Evolutionary conservation across 208 protist genomes (phyloP).

Genomic region (Novymonas esmeraldas): DNA sequence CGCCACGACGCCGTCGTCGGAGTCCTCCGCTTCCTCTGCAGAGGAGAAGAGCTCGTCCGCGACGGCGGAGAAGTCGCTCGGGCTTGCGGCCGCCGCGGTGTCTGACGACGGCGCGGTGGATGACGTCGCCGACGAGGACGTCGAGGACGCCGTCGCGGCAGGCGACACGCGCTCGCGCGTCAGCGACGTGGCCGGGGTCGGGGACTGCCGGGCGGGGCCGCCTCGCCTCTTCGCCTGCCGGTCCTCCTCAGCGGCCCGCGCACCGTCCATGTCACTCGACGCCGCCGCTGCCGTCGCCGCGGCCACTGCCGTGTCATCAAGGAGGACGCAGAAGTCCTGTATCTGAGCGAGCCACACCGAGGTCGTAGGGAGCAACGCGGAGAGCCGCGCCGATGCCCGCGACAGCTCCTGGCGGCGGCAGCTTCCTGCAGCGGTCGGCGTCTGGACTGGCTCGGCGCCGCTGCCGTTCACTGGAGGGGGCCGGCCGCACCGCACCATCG

Average conservation of each 20-base stretch:
- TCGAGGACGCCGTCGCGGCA: neutral
- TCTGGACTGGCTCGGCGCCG: neutral
- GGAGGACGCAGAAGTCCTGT: conserved; percentile 18
- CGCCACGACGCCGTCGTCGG: neutral
- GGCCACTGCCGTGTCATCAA: conserved; percentile 19
- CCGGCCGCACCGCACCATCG: conserved; percentile 7
- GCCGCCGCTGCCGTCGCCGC: neutral
- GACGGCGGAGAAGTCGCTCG: conserved; percentile 21
- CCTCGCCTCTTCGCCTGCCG: neutral
- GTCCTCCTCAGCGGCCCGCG: conserved; percentile 8
- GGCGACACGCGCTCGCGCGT: conserved; percentile 16
- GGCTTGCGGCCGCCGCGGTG: conserved; percentile 13
- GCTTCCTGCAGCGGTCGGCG: neutral
- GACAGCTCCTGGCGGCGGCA: neutral
- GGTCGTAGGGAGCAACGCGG: conserved; percentile 11
- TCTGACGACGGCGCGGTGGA: conserved; percentile 15
- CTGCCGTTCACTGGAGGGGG: too few species aligned
- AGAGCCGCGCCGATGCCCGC: neutral
- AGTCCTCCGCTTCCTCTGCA: conserved; percentile 20
- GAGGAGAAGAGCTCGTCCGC: conserved; percentile 25
- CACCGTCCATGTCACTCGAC: neutral
- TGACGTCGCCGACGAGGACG: conserved; percentile 6
- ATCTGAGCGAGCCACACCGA: conserved; percentile 25
- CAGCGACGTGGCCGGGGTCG: conserved; percentile 14
- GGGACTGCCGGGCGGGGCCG: neutral